Base-by-base conservation (phyloP, 352 stramenopile genomes). In the Phytophthora meadii region DNA sequence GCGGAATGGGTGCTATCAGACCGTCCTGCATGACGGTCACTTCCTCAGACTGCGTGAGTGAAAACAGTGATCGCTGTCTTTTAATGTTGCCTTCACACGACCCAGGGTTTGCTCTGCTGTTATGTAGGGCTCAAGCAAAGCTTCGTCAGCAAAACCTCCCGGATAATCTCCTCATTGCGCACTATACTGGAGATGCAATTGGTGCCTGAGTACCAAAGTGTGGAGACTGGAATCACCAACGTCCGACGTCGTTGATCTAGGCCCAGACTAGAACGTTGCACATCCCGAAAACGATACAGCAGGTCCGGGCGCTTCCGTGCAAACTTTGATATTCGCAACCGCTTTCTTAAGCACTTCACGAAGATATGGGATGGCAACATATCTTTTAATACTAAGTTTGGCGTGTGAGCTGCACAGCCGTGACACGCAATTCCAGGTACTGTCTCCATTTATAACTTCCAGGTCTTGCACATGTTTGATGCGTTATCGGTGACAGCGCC, bases 151-250 rank as follows among this genome's bases (percentile, higher is more conserved):
- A 22, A 22, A 22, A 22, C 7, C 1, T 39, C 15, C 1, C 9
- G 27, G 3, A 70, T 24, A 1, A 65, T 19, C 9, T 32, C 34
- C 10, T 51, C 19, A 10, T 61, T 70, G 5, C 24, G 2, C 0
- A 55, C 17, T 0, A 65, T 27, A 45, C 62, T 65, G 2, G 15
- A 30, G 12, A 70, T 70, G 25, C 62, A 70, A 22, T 22, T 22
- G 19, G 19, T 22, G 19, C 19, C 1, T 22, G 62, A 47, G 22
- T 65, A 70, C 54, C 62, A 70, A 0, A 54, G 32, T 1, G 54
- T 61, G n/a, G 28, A 8, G 0, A 70, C 54, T 4, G 49, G 48
- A n/a, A 15, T 19, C 2, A 36, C 34, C 34, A 56, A 37, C 9
- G 49, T 24, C 1, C 32, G 22, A 8, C 49, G 49, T 4, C 22